Conservation (phyloP, 768 basidiomycete species). For the Amanita rimosa region DNA sequence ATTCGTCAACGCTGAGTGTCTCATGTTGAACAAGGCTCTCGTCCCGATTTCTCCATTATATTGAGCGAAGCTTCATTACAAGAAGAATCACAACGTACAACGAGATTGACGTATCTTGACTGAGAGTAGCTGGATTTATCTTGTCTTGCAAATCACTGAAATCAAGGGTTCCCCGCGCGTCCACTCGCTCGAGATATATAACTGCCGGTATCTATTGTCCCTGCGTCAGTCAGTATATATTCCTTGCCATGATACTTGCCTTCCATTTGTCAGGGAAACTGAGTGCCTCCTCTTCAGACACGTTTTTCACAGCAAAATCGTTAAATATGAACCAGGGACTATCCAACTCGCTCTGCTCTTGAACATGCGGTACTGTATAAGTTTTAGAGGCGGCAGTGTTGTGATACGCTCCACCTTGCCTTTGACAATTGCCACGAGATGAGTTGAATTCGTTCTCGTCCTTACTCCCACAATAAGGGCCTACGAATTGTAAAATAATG, state of each 20-base stretch:
- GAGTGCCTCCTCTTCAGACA: constrained; percentile 79
- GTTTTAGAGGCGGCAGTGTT: background rate
- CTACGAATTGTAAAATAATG: constrained; percentile 23
- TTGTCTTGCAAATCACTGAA: constrained; percentile 50
- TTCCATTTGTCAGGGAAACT: constrained; percentile 90
- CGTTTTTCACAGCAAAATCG: constrained; percentile 83
- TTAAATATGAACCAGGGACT: constrained; percentile 94
- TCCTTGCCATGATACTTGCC: constrained; percentile 32
- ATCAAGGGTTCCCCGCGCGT: constrained; percentile 47
- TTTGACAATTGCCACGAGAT: constrained; percentile 83
- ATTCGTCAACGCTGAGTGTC: constrained; percentile 55
- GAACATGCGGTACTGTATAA: constrained; percentile 45
- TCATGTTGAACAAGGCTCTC: constrained; percentile 66
- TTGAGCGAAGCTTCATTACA: background rate
- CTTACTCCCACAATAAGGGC: constrained; percentile 75
- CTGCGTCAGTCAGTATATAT: constrained; percentile 9
- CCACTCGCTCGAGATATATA: constrained; percentile 78
- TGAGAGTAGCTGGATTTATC: constrained; percentile 66
- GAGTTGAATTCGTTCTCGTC: constrained; percentile 59
- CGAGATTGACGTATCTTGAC: constrained; percentile 82
- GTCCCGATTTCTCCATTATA: constrained; percentile 57
- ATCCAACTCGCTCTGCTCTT: constrained; percentile 22
- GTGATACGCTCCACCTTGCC: constrained; percentile 28
- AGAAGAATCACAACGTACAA: constrained; percentile 34
- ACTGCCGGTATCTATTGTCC: constrained; percentile 64